Evolutionary conservation across 2,329 filamentous ascomycete genomes (phyloP).

Genomic region (Aureobasidium sp.): DNA sequence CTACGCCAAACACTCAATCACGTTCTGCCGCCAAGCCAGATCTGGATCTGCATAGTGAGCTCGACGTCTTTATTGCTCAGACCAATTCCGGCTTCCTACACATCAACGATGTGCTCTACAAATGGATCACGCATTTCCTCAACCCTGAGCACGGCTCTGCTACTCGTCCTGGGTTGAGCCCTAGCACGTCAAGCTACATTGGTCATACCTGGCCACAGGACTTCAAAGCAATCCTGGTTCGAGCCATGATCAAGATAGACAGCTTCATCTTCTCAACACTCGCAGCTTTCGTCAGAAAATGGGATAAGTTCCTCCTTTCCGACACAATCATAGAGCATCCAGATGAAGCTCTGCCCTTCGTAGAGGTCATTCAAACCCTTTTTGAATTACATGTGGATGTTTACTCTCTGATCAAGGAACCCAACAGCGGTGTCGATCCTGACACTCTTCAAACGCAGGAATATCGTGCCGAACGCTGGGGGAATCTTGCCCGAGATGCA

Average conservation of each 20-base stretch:
- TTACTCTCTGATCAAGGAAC: constrained; percentile 55
- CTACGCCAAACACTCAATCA: constrained; percentile 14
- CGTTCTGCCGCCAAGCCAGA: constrained; percentile 20
- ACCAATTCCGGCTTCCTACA: constrained; percentile 44
- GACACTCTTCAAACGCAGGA: constrained; percentile 48
- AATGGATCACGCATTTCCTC: constrained; percentile 48
- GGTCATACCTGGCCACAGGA: constrained; percentile 48
- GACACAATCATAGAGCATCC: background rate
- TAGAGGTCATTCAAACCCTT: constrained; percentile 52
- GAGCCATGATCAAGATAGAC: constrained; percentile 49
- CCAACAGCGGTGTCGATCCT: constrained; percentile 49
- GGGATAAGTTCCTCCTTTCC: constrained; percentile 9
- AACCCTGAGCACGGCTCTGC: constrained; percentile 31
- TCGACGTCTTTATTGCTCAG: constrained; percentile 35
- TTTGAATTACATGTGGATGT: constrained; percentile 64
- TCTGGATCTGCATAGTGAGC: constrained; percentile 25
- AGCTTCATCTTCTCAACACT: constrained; percentile 43
- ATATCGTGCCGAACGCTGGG: constrained; percentile 56
- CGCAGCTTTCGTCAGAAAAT: background rate
- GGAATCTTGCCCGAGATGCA: constrained; percentile 48
- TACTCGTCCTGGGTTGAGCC: constrained; percentile 1
- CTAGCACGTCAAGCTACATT: constrained; percentile 43
- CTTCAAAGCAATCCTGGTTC: constrained; percentile 49
- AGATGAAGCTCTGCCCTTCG: constrained; percentile 30
- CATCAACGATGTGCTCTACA: constrained; percentile 46